Evolutionary conservation across 2,329 filamentous ascomycete genomes (phyloP), one percentile per base, ranked within the genome.

Genomic region (Beauveria medogensis): DNA sequence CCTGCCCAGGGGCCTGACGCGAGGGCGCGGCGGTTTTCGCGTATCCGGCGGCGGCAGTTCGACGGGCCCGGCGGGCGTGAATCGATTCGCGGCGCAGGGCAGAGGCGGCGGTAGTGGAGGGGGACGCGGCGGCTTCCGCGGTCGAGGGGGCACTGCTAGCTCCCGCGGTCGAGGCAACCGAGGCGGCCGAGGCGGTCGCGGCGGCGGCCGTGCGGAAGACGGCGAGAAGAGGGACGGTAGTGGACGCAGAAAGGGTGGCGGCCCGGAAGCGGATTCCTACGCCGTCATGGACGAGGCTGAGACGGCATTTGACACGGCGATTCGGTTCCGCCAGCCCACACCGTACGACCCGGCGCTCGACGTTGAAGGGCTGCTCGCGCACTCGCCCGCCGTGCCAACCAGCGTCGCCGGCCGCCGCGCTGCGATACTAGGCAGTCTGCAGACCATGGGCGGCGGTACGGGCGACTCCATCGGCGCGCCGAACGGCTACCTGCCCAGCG

Each of bases 341-440:
- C 56, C 64, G 26, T 77, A 71, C 65, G 62, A 55, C n/a, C 75
- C 75, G 5, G 66, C 67, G 18, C 62, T 77, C 55, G 71, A 73
- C 7, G 63, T 69, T 34, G 70, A 72, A 10, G 64, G 67, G 2
- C 66, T 75, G 16, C 63, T 67, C 57, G 64, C 65, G 46, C 71
- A 70, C 59, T 67, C 71, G 55, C 74, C 74, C 14, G 65, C 65
- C 20, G 63, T 66, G 28, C 68, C 73, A 41, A 67, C 68, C 30
- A 67, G 67, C 18, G 41, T 64, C 5, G 64, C 68, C 24, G 68
- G 72, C 54, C 69, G 69, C 18, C 64, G 65, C 47, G 72, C 74
- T 7, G 67, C 71, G 18, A 71, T 76, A 41, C 62, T 77, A 61
- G 67, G 71, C 62, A 75, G 69, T 57, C 70, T 77, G 55, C 71